Conservation (phyloP, 2,329 filamentous ascomycete genomes). For the Cytospora mali region DNA sequence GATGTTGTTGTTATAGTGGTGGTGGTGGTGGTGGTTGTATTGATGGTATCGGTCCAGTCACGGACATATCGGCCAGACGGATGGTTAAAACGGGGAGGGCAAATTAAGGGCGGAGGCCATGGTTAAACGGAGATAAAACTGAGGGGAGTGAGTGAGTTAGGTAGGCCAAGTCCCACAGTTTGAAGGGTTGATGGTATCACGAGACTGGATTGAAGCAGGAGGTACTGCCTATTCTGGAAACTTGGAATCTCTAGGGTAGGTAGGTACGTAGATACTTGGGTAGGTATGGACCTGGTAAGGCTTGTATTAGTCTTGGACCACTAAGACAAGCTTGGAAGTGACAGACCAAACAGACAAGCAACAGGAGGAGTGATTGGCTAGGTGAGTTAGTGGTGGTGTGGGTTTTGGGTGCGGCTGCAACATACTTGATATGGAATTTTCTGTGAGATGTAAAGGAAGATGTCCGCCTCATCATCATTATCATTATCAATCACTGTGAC, state of each 20-base stretch:
- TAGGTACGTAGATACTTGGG: not conserved
- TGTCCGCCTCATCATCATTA: too few relatives aligned
- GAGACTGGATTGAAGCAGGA: constrained; percentile 12
- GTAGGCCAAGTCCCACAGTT: constrained; percentile 20
- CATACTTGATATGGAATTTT: too few relatives aligned
- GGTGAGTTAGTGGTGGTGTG: not conserved
- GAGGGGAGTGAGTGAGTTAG: constrained; percentile 14
- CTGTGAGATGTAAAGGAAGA: not conserved
- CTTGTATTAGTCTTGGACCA: not conserved
- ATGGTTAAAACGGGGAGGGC: constrained; percentile 14
- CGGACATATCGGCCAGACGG: constrained; percentile 18
- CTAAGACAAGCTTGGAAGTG: not conserved
- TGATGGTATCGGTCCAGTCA: constrained; percentile 4
- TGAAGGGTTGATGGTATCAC: constrained; percentile 19
- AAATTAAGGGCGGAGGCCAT: constrained; percentile 1
- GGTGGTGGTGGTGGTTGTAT: not conserved
- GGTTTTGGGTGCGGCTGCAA: not conserved
- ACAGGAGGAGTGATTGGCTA: not conserved
- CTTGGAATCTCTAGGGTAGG: constrained; percentile 6
- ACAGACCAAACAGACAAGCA: not conserved
- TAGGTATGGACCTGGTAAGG: not conserved
- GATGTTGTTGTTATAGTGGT: not conserved
- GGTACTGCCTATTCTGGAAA: constrained; percentile 10
- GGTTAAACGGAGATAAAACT: constrained; percentile 28
- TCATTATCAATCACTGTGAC: not conserved